Conservation (phyloP, 2,329 filamentous ascomycete genomes). For the Spiromastix sp. region DNA sequence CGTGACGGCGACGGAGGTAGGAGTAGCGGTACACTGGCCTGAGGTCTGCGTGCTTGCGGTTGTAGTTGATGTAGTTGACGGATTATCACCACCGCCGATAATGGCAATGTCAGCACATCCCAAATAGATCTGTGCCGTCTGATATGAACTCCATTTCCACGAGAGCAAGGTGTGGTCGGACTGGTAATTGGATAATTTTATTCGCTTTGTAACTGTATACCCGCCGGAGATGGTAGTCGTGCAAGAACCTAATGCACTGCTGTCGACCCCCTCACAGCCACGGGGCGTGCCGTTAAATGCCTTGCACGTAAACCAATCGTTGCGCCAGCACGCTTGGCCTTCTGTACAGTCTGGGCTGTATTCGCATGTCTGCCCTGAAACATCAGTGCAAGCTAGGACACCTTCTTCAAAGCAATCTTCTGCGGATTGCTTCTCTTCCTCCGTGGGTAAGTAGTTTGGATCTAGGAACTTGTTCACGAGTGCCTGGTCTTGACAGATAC, state of each 20-base stretch:
- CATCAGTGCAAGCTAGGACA: slow-evolving; percentile 36
- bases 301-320: slow-evolving; percentile 44
- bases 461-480: slow-evolving; percentile 39
- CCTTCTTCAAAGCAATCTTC: slow-evolving; percentile 40
- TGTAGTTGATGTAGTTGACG: not conserved
- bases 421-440: slow-evolving; percentile 40
- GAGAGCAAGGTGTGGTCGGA: slow-evolving; percentile 30
- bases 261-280: slow-evolving; percentile 24
- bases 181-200: slow-evolving; percentile 35
- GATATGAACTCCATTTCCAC: not conserved
- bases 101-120: slow-evolving; percentile 42
- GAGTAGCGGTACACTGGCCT: not conserved
- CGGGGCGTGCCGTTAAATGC: slow-evolving; percentile 27
- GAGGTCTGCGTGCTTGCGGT: not conserved
- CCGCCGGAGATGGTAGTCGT: slow-evolving; percentile 39
- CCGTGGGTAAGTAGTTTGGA: slow-evolving; percentile 34
- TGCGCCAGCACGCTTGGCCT: slow-evolving; percentile 34
- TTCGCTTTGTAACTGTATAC: slow-evolving; percentile 39
- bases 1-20: slow-evolving; percentile 42
- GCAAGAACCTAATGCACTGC: slow-evolving; percentile 30
- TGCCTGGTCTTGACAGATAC: slow-evolving; percentile 39
- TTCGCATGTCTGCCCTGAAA: slow-evolving; percentile 35
- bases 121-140: slow-evolving; percentile 32
- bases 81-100: not conserved
- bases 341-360: slow-evolving; percentile 36